Evolutionary conservation across 2,329 filamentous ascomycete genomes (phyloP).

Genomic region (Calonectria pseudoreteaudii): DNA sequence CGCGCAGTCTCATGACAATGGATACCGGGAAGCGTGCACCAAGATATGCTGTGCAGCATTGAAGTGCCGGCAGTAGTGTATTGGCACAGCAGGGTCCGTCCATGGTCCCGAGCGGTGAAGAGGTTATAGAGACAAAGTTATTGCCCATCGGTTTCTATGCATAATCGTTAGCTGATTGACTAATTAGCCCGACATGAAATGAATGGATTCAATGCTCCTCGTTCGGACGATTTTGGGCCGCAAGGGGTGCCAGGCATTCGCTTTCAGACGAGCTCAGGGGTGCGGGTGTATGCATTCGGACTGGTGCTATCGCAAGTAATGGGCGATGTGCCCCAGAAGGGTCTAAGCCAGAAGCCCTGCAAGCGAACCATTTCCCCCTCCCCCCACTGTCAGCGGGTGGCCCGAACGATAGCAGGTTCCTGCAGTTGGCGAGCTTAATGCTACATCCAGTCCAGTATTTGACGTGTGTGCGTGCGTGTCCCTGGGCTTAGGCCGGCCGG

Average conservation of each 20-base stretch:
- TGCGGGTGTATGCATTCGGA: not conserved
- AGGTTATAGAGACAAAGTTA: not conserved
- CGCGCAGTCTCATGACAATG: not conserved
- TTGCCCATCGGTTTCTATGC: not conserved
- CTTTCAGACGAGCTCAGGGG: not conserved
- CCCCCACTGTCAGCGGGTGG: not conserved
- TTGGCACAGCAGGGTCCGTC: not conserved
- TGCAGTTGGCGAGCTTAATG: slow-evolving; percentile 20
- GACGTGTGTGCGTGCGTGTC: slow-evolving; percentile 20
- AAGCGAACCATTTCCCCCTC: not conserved
- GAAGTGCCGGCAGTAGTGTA: slow-evolving; percentile 4
- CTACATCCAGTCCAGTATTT: not conserved
- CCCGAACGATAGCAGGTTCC: slow-evolving; percentile 14
- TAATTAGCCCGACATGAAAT: not conserved
- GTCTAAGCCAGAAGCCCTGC: not conserved
- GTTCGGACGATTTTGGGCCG: not conserved
- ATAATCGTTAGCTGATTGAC: not conserved
- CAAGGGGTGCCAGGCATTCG: not conserved
- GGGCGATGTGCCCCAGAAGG: not conserved
- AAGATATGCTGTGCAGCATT: not conserved
- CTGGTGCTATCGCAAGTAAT: not conserved
- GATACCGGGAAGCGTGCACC: not conserved
- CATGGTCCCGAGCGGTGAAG: not conserved
- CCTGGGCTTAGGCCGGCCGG: slow-evolving; percentile 17
- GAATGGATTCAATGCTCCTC: not conserved